Conservation (phyloP, 805 yeast species). For the Candida ficus region DNA sequence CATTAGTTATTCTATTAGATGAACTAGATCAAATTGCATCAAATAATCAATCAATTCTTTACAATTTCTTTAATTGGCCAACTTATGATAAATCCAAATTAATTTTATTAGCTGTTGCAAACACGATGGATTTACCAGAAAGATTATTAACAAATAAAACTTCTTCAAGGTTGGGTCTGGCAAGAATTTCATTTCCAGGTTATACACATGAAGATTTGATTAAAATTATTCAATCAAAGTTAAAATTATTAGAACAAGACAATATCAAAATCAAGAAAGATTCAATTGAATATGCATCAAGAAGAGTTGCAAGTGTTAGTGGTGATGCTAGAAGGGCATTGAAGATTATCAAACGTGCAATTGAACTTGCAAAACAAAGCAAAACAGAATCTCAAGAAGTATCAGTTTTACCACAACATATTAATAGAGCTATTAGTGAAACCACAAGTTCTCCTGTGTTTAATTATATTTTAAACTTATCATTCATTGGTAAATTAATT, state of each 20-base stretch:
- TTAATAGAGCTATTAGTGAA: conserved; percentile 75
- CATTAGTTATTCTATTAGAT: conserved; percentile 74
- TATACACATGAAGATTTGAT: conserved; percentile 77
- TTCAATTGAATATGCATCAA: conserved; percentile 86
- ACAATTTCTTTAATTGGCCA: conserved; percentile 98
- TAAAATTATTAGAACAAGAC: conserved; percentile 41
- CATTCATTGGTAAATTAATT: conserved; percentile 68
- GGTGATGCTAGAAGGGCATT: conserved; percentile 96
- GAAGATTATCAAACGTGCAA: conserved; percentile 82
- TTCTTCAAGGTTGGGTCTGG: conserved; percentile 84
- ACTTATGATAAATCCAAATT: conserved; percentile 72
- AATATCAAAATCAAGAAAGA: conserved; percentile 44
- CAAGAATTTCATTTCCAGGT: conserved; percentile 84
- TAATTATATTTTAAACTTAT: conserved; percentile 48
- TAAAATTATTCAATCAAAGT: conserved; percentile 65
- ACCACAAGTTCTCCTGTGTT: conserved; percentile 71
- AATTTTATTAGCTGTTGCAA: conserved; percentile 89
- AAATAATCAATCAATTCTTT: conserved; percentile 78
- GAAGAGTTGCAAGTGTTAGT: conserved; percentile 93
- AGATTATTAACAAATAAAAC: conserved; percentile 81
- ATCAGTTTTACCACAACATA: conserved; percentile 65
- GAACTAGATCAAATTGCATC: conserved; percentile 91
- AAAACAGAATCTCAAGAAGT: conserved; percentile 26
- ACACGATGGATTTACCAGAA: conserved; percentile 97
- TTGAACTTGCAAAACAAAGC: conserved; percentile 58